Base-by-base conservation (phyloP, 768 basidiomycete genomes). In the Chalciporus piperatus region DNA sequence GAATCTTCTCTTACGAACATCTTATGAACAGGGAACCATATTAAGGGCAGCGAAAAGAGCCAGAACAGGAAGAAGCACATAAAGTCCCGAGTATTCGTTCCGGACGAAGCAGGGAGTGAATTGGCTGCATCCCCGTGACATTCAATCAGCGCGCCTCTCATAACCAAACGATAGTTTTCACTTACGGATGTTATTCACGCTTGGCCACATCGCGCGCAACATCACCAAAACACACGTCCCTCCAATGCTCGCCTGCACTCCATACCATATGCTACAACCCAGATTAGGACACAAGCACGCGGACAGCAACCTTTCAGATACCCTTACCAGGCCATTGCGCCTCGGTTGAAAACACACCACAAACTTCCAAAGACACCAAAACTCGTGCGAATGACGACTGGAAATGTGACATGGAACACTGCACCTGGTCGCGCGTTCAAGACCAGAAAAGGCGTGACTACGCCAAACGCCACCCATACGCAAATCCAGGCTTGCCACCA, bases 401-500 rank as follows among this genome's bases (percentile, higher is more conserved):
- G 84, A 65, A 88, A 88, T 14, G 84, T 87, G 63, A 89, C 70
- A 61, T 92, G 88, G 62, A 84, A 85, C 12, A 87, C 73, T 2
- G 88, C 89, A 43, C 89, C 88, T 5, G 85, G 86, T 23, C 85
- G 79, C 22, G 87, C 89, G 62, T 91, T 92, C 56, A 87, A 65
- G 22, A 84, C 83, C 52, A 92, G 77, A 70, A 94, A 85, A 0
- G 82, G 82, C 2, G 85, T 82, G 19, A 80, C 80, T 50, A 82
- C 53, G 1, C 63, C 79, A 65, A 75, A 87, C 41, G 75, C 83
- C 32, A 86, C 57, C 85, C 83, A 87, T 12, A 86, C 85, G 52
- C 84, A 89, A 47, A 92, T 76, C 86, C 89, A 88, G 14, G 89
- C 84, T 65, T 90, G 85, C 87, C 87, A 91, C 87, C 87, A 90